phyloP scores from a whole-genome alignment of 164 flowering plant genomes.

The Platanus orientalis region DNA sequence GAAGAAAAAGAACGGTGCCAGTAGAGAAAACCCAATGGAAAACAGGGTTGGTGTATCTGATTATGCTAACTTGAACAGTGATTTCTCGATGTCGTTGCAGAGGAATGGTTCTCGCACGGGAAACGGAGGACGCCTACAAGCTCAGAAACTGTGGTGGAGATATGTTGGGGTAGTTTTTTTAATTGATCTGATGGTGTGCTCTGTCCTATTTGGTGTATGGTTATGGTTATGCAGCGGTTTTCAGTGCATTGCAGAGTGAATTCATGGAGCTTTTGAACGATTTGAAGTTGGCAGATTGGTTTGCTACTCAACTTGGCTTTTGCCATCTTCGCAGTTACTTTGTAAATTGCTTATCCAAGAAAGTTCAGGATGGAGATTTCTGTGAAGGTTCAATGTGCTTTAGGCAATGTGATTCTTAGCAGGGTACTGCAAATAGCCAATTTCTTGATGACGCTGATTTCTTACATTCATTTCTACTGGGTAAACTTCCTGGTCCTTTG shows the following conservation, averaged over 20 bases:
- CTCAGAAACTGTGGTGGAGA: constrained; percentile 12
- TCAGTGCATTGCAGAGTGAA: constrained; percentile 10
- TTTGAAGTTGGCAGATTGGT: background rate
- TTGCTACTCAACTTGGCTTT: background rate
- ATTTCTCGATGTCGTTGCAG: constrained; percentile 3
- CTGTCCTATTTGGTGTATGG: constrained; percentile 15
- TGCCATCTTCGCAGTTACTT: background rate
- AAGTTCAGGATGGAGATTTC: too few species aligned
- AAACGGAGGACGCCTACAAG: background rate
- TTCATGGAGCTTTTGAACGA: background rate
- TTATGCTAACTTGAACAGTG: background rate
- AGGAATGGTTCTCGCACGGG: constrained; percentile 4
- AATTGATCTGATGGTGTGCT: constrained; percentile 12
- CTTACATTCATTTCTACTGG: too few species aligned
- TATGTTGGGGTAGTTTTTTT: constrained; percentile 17
- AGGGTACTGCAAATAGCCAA: too few species aligned
- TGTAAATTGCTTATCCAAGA: too few species aligned
- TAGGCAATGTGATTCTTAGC: too few species aligned
- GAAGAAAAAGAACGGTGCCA: background rate
- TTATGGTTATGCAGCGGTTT: constrained; percentile 15
- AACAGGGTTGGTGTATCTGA: constrained; percentile 6
- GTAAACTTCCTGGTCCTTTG: too few species aligned
- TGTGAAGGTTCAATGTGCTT: too few species aligned
- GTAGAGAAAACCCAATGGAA: constrained; percentile 1
- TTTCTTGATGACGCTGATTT: too few species aligned